phyloP scores from a whole-genome alignment of 371 early-diverging fungal genomes.

The Rhizoclosmatium hyalinum region DNA sequence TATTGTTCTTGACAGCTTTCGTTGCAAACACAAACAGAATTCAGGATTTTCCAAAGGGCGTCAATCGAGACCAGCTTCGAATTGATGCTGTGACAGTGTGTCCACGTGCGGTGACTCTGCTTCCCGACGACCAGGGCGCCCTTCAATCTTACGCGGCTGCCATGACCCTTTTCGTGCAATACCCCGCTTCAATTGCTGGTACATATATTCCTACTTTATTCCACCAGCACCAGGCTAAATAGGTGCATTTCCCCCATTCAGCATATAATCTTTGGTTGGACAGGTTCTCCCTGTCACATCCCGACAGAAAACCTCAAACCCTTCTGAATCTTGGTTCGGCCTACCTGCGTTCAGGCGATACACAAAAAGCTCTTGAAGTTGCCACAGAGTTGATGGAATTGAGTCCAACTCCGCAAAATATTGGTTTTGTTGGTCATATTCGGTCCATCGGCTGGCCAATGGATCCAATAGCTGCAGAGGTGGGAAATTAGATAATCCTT shows the following conservation, averaged over 20 bases:
- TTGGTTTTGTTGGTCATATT: conserved; percentile 12
- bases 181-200: neutral
- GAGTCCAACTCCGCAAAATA: conserved; percentile 8
- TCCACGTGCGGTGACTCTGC: neutral
- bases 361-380: conserved; percentile 16
- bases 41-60: no score
- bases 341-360: conserved; percentile 11
- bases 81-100: neutral
- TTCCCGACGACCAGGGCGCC: neutral
- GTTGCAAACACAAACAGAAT: no score
- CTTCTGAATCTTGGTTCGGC: conserved; percentile 3
- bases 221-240: no score
- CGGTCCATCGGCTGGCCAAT: conserved; percentile 29
- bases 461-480: conserved; percentile 1
- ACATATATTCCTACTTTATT: no score
- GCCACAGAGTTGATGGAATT: neutral
- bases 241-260: neutral
- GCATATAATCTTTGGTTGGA: neutral
- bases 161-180: neutral
- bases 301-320: neutral
- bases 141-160: conserved; percentile 1
- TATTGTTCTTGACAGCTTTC: no score
- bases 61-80: no score
- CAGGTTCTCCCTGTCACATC: neutral
- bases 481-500: no score